phyloP scores from a whole-genome alignment of 2,329 filamentous ascomycete species.

The Botrytis byssoidea region DNA sequence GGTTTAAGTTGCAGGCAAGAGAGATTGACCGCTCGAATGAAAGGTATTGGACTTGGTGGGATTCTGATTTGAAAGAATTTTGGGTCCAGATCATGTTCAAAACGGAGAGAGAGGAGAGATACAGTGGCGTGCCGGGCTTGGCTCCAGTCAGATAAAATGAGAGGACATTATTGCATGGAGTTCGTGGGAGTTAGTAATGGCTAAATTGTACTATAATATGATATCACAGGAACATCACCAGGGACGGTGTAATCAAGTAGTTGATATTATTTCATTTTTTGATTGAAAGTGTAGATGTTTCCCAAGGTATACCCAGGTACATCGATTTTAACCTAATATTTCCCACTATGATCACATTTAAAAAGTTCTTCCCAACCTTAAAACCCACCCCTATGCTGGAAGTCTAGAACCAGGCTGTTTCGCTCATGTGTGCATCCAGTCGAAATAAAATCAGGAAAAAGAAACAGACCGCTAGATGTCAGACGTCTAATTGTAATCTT shows the following conservation, averaged over 20 bases:
- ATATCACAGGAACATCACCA: slow-evolving; percentile 11
- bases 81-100: slow-evolving; percentile 98
- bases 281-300: slow-evolving; percentile 10
- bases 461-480: slow-evolving; percentile 12
- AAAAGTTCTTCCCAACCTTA: slow-evolving; percentile 12
- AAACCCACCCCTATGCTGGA: slow-evolving; percentile 18
- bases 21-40: slow-evolving; percentile 90
- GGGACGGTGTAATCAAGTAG: neutral
- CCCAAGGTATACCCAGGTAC: slow-evolving; percentile 1
- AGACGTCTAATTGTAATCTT: slow-evolving; percentile 15
- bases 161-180: slow-evolving; percentile 1
- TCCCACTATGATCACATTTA: slow-evolving; percentile 18
- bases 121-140: slow-evolving; percentile 62
- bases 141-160: slow-evolving; percentile 39
- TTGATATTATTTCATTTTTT: slow-evolving; percentile 16
- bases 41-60: slow-evolving; percentile 91
- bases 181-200: slow-evolving; percentile 20
- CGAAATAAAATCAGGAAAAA: slow-evolving; percentile 2
- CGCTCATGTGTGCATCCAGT: slow-evolving; percentile 19
- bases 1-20: slow-evolving; percentile 89
- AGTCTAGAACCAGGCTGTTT: slow-evolving; percentile 15
- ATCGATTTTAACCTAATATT: slow-evolving; percentile 20
- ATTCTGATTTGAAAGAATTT: slow-evolving; percentile 93
- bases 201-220: slow-evolving; percentile 19
- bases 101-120: slow-evolving; percentile 94